Conservation (phyloP, 2,329 filamentous ascomycete genomes). For the Fusarium xyrophilum region DNA sequence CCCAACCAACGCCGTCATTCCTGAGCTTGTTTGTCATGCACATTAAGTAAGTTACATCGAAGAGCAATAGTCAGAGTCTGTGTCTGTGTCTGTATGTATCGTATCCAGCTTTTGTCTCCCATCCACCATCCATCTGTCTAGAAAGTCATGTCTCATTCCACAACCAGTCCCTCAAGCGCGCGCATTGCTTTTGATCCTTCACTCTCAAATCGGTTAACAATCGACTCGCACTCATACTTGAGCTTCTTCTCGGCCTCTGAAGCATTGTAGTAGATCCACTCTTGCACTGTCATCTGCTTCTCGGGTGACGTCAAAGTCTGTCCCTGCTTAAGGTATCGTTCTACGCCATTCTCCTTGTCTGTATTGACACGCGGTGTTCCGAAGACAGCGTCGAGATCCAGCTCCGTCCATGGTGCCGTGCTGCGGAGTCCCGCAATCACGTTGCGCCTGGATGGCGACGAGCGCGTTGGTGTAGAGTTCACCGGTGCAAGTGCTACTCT, state of each 20-base stretch:
- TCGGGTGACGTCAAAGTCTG: slow-evolving; percentile 75
- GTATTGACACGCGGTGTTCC: slow-evolving; percentile 50
- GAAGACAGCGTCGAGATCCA: slow-evolving; percentile 79
- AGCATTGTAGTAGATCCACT: slow-evolving; percentile 89
- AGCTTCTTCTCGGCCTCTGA: slow-evolving; percentile 79
- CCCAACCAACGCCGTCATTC: slow-evolving; percentile 31
- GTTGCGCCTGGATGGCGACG: slow-evolving; percentile 70
- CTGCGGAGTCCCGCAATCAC: slow-evolving; percentile 63
- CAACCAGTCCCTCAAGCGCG: slow-evolving; percentile 74
- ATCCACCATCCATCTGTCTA: slow-evolving; percentile 19
- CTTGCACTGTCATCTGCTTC: slow-evolving; percentile 88
- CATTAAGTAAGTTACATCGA: slow-evolving; percentile 17
- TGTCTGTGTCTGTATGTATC: slow-evolving; percentile 17
- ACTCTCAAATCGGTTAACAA: slow-evolving; percentile 83
- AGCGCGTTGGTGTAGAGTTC: slow-evolving; percentile 56
- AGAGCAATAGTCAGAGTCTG: slow-evolving; percentile 14
- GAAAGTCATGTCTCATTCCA: slow-evolving; percentile 49
- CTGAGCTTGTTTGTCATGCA: slow-evolving; percentile 29
- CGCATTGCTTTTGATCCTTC: slow-evolving; percentile 82
- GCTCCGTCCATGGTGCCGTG: slow-evolving; percentile 71
- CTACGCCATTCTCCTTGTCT: slow-evolving; percentile 61
- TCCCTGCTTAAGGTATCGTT: slow-evolving; percentile 60
- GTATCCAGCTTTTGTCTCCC: slow-evolving; percentile 19
- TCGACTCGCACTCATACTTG: slow-evolving; percentile 79
- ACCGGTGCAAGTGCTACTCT: slow-evolving; percentile 56